Evolutionary conservation across 2,329 filamentous ascomycete genomes (phyloP).

Genomic region (Pseudogymnoascus sp.): DNA sequence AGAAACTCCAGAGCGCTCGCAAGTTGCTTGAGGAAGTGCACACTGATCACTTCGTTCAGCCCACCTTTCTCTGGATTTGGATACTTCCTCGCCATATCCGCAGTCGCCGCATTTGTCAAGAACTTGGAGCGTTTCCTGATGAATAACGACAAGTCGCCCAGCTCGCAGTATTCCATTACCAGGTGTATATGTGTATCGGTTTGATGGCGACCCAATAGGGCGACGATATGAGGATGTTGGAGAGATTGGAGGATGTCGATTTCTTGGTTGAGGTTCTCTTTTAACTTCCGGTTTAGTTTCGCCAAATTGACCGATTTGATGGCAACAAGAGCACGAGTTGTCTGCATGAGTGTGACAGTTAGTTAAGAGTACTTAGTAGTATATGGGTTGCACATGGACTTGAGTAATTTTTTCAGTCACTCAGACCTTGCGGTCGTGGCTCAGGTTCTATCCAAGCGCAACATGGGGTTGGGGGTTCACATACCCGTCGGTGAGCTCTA

Average conservation of each 20-base stretch:
- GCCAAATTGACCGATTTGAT: conserved; percentile 93
- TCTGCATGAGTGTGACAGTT: conserved; percentile 40
- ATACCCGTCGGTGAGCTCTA: conserved; percentile 74
- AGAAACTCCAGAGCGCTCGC: conserved; percentile 87
- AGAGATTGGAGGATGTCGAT: conserved; percentile 92
- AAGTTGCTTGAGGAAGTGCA: conserved; percentile 94
- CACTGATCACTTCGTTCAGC: conserved; percentile 92
- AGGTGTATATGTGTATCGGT: conserved; percentile 84
- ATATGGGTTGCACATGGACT: background rate
- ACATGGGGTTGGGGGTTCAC: conserved; percentile 28
- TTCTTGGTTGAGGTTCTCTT: conserved; percentile 90
- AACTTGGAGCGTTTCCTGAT: conserved; percentile 90
- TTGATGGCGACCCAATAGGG: conserved; percentile 90
- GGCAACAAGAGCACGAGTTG: conserved; percentile 74
- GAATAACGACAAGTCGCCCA: conserved; percentile 89
- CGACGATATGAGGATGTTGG: conserved; percentile 93
- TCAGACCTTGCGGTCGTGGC: background rate
- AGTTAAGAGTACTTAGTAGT: background rate
- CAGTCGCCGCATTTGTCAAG: conserved; percentile 69
- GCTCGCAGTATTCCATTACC: conserved; percentile 96
- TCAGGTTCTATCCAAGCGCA: background rate
- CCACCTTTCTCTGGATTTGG: conserved; percentile 75
- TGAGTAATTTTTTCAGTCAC: conserved; percentile 4
- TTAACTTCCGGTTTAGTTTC: conserved; percentile 91
- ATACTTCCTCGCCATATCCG: conserved; percentile 89